Evolutionary conservation across 2,329 filamentous ascomycete genomes (phyloP).

Genomic region (Trichoderma brevicompactum): DNA sequence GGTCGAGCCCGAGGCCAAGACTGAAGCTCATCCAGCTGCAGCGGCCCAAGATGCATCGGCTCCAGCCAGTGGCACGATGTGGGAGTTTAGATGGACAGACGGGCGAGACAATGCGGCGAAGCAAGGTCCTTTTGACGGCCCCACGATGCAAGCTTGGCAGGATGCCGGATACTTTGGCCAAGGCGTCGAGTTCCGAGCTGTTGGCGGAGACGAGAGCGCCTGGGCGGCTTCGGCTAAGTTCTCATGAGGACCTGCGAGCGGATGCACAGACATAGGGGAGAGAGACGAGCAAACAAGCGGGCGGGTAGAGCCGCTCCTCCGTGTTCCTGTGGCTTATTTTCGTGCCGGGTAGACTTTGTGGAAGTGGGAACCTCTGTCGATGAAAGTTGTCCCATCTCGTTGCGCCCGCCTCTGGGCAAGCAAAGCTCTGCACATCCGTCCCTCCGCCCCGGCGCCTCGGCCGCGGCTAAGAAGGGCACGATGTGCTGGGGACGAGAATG

Average conservation of each 20-base stretch:
- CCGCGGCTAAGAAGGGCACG: slow-evolving; percentile 26
- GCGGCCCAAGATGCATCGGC: slow-evolving; percentile 28
- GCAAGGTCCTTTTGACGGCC: slow-evolving; percentile 85
- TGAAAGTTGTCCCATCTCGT: slow-evolving; percentile 4
- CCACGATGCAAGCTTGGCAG: slow-evolving; percentile 89
- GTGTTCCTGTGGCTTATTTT: slow-evolving; percentile 11
- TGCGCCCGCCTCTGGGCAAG: neutral
- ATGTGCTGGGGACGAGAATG: slow-evolving; percentile 16
- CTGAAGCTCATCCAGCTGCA: neutral
- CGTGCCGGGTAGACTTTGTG: slow-evolving; percentile 12
- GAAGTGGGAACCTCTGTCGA: slow-evolving; percentile 13
- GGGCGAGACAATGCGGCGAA: slow-evolving; percentile 76
- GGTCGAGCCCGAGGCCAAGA: slow-evolving; percentile 27
- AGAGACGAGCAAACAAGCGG: slow-evolving; percentile 4
- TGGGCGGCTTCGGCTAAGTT: slow-evolving; percentile 61
- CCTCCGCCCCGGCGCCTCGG: slow-evolving; percentile 16
- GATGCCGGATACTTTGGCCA: slow-evolving; percentile 91
- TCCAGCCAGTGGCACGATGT: slow-evolving; percentile 47
- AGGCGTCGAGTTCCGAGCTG: slow-evolving; percentile 76
- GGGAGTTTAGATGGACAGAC: slow-evolving; percentile 94
- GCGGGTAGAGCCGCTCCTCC: slow-evolving; percentile 25
- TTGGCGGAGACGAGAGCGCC: slow-evolving; percentile 53
- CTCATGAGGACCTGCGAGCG: slow-evolving; percentile 43
- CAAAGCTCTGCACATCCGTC: slow-evolving; percentile 11
- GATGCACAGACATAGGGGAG: too few species aligned